A percentile compares a stretch with the other conserved stretches of the same genome.
These are phyloP conservation scores for Cryptosporidium muris DNA, from an alignment of 169 alveolate species.

Conservation along the genomic window DNA sequence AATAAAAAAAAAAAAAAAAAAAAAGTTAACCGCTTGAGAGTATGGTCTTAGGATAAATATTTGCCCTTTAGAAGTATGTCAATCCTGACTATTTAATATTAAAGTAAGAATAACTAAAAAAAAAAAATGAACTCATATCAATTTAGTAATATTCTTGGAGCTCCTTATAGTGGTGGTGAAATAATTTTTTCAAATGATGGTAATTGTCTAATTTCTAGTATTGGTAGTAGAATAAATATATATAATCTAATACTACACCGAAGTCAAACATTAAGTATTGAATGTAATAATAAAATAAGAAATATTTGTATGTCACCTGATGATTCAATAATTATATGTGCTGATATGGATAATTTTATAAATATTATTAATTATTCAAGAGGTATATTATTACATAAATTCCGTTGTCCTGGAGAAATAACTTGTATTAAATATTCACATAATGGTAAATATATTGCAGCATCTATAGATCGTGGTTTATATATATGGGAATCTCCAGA, in stretches of 20 bases:
- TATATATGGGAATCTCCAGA: slow-evolving; percentile 71
- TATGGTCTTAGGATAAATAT: too few species aligned
- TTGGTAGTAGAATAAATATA: slow-evolving; percentile 82
- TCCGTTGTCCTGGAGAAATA: slow-evolving; percentile 43
- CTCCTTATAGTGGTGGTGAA: slow-evolving; percentile 64
- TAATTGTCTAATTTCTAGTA: slow-evolving; percentile 79
- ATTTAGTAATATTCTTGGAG: slow-evolving; percentile 56
- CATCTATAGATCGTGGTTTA: slow-evolving; percentile 57
- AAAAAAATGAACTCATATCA: slow-evolving; percentile 18
- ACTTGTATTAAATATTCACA: slow-evolving; percentile 25
- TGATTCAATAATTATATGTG: slow-evolving; percentile 76
- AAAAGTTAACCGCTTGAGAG: too few species aligned
- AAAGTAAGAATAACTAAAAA: neutral
- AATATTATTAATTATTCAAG: slow-evolving; percentile 66
- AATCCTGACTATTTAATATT: neutral
- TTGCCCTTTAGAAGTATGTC: too few species aligned
- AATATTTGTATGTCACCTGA: slow-evolving; percentile 80
- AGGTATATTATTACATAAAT: slow-evolving; percentile 79
- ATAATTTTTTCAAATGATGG: slow-evolving; percentile 23
- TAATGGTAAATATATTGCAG: slow-evolving; percentile 68
- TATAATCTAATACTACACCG: slow-evolving; percentile 80
- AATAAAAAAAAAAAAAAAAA: too few species aligned
- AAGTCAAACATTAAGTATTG: slow-evolving; percentile 80
- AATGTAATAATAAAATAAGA: slow-evolving; percentile 78
- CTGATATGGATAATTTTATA: slow-evolving; percentile 79